Base-by-base conservation (phyloP, 495 filamentous ascomycete genomes). In the Podospora pseudoanserina region DNA sequence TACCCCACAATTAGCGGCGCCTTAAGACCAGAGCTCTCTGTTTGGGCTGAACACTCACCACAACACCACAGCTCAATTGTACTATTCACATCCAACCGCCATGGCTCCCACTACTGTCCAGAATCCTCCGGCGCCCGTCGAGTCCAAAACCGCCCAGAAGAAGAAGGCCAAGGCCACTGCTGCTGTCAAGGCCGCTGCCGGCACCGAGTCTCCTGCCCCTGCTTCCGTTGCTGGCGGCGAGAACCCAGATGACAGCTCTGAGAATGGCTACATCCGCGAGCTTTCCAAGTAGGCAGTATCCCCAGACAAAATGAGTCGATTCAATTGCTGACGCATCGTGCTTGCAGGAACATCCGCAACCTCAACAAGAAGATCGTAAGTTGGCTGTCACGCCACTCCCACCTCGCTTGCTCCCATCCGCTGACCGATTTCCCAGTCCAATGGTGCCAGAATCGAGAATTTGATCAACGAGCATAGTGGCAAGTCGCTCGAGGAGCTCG, bases 351-450 rank as follows among this genome's bases (percentile, higher is more conserved):
- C 79, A 88, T 97, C 73, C 93, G 94, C 74, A 94, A 91, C 75
- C 78, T 92, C 60, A 86, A 86, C 77, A 97, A 97, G 84, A 96
- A 95, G 81, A 85, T 97, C 71, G 92, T 95, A 81, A 79, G 91
- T 83, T 63, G 26, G 58, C 44, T 13, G 23, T 59, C n/a, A 18
- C 13, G n/a, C n/a, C 4, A 18, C n/a, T 5, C 4, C n/a, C 4
- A 18, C n/a, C 9, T 4, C 7, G 57, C 64, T 32, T 26, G 20
- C 63, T 20, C 58, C 7, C 7, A 55, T 49, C 11, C 65, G 28
- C 76, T 78, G 57, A 79, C 76, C 19, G 62, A 65, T 0, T 27
- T 28, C 55, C 54, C 72, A 96, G 92, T 87, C 88, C 73, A 87
- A 90, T 67, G 89, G 89, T 67, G 81, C 88, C 67, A 96, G 92